A percentile compares a stretch with the other conserved stretches of the same genome.
Evolutionary conservation across 2,329 filamentous ascomycete genomes (phyloP).

Genomic region (Thermomyces lanuginosus): DNA sequence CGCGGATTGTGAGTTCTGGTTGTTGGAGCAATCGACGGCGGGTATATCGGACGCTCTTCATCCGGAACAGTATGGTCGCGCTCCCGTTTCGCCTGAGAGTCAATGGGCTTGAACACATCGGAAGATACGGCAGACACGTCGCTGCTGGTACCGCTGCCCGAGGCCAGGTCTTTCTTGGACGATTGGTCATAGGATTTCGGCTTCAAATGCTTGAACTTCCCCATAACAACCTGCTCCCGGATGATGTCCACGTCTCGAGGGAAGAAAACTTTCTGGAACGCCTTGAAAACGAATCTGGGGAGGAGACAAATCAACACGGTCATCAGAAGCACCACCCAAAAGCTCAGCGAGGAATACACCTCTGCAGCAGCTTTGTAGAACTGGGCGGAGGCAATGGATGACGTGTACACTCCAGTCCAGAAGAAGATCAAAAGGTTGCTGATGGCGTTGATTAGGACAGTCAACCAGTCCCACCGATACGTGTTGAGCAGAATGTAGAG

Average conservation of each 20-base stretch:
- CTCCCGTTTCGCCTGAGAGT: slow-evolving; percentile 42
- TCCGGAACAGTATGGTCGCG: slow-evolving; percentile 57
- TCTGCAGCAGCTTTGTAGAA: slow-evolving; percentile 68
- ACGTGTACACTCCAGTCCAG: slow-evolving; percentile 83
- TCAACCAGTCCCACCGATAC: slow-evolving; percentile 97
- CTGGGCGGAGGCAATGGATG: slow-evolving; percentile 38
- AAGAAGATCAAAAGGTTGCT: slow-evolving; percentile 82
- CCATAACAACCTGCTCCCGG: slow-evolving; percentile 73
- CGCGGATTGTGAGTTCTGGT: slow-evolving; percentile 61
- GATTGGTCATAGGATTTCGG: slow-evolving; percentile 36
- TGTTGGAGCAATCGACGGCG: slow-evolving; percentile 68
- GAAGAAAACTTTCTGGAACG: slow-evolving; percentile 82
- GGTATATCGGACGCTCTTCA: slow-evolving; percentile 82
- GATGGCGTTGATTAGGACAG: slow-evolving; percentile 62
- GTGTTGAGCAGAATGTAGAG: slow-evolving; percentile 90
- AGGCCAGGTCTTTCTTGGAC: slow-evolving; percentile 22
- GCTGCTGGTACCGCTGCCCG: slow-evolving; percentile 23
- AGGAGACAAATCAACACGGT: slow-evolving; percentile 69
- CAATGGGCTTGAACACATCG: slow-evolving; percentile 32
- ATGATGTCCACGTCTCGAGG: slow-evolving; percentile 91
- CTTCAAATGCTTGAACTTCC: slow-evolving; percentile 61
- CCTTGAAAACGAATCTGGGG: slow-evolving; percentile 74
- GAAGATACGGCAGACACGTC: slow-evolving; percentile 25
- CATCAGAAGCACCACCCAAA: slow-evolving; percentile 72
- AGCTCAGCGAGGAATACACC: slow-evolving; percentile 64